Conservation (phyloP, 2,329 filamentous ascomycete genomes). For the Colletotrichum sp. region DNA sequence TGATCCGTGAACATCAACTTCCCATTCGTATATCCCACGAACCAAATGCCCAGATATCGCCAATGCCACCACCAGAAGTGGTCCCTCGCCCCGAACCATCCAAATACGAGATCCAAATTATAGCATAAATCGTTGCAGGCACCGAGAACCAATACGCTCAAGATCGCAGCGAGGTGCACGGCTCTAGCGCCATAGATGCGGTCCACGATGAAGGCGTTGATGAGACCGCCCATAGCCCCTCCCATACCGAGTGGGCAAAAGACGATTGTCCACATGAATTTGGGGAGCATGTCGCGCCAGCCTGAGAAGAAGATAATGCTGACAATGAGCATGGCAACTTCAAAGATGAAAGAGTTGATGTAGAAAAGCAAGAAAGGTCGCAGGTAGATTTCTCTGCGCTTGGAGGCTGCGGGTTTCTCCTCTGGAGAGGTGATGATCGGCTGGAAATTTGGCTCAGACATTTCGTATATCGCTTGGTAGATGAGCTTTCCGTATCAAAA, state of each 20-base stretch:
- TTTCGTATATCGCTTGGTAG: neutral
- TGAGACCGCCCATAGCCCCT: neutral
- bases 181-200: neutral
- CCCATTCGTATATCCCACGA: neutral
- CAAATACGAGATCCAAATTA: neutral
- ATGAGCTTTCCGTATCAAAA: fast-evolving
- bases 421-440: neutral
- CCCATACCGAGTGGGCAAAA: neutral
- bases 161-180: neutral
- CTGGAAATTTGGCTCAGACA: neutral
- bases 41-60: neutral
- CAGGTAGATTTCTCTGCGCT: neutral
- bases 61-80: neutral
- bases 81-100: neutral
- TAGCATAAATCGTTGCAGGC: neutral
- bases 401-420: neutral
- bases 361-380: neutral
- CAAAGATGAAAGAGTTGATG: neutral
- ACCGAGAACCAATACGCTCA: neutral
- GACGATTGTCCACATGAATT: neutral
- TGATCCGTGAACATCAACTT: neutral
- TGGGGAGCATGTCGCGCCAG: neutral
- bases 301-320: neutral
- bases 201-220: neutral
- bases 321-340: neutral